These are phyloP conservation scores for Botrytis elliptica DNA, from an alignment of 2,329 filamentous ascomycete species.

Conservation along the genomic window DNA sequence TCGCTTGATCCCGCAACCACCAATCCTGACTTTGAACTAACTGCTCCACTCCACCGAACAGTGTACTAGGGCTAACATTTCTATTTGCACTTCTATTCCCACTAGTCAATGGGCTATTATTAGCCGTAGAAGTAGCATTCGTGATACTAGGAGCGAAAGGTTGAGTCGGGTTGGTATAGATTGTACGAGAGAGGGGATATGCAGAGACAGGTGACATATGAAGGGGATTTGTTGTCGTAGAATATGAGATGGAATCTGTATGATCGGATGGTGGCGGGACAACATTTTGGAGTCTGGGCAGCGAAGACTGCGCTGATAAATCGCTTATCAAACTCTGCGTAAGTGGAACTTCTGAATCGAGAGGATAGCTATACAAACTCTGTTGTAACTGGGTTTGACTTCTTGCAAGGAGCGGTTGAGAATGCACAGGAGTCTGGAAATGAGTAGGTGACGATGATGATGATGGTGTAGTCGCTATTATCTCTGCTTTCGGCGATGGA, in stretches of 20 bases:
- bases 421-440: constrained; percentile 20
- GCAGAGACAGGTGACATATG: constrained; percentile 4
- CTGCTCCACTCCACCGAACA: constrained; percentile 60
- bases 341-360: background rate
- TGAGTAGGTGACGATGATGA: constrained; percentile 29
- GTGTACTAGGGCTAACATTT: constrained; percentile 47
- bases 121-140: background rate
- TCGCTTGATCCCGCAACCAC: constrained; percentile 62
- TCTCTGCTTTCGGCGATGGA: constrained; percentile 38
- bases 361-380: constrained; percentile 35
- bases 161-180: constrained; percentile 3
- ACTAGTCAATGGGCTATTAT: background rate
- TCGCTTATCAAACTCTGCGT: background rate
- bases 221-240: background rate
- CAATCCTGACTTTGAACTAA: constrained; percentile 64
- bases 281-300: background rate
- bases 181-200: background rate
- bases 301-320: background rate
- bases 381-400: constrained; percentile 34
- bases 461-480: constrained; percentile 32
- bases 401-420: constrained; percentile 15
- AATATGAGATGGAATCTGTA: constrained; percentile 6
- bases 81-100: constrained; percentile 20
- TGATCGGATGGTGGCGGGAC: background rate
- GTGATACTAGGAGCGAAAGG: background rate